These are phyloP conservation scores for Didymellaceae sp. DNA, from an alignment of 2,329 filamentous ascomycete species.

Conservation along the genomic window DNA sequence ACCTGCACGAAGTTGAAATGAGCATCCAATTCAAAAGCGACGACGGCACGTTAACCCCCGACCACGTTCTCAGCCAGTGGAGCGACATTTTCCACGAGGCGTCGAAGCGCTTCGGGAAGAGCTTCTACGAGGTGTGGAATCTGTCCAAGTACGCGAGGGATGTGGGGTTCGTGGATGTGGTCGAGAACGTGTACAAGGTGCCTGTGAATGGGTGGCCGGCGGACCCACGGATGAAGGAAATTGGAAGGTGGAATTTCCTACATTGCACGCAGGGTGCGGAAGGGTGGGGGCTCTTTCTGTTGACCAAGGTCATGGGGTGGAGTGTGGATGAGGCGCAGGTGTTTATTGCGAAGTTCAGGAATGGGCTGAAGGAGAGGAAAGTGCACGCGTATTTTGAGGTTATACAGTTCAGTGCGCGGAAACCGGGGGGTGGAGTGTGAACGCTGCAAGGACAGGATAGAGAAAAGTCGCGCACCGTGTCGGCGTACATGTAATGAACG, in stretches of 20 bases:
- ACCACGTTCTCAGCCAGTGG: slow-evolving; percentile 38
- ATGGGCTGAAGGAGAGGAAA: slow-evolving; percentile 39
- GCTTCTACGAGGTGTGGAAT: slow-evolving; percentile 37
- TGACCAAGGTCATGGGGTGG: slow-evolving; percentile 42
- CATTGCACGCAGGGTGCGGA: slow-evolving; percentile 38
- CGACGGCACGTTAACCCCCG: slow-evolving; percentile 45
- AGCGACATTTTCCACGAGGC: slow-evolving; percentile 37
- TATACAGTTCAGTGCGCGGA: slow-evolving; percentile 19
- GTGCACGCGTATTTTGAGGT: slow-evolving; percentile 44
- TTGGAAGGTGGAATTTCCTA: slow-evolving; percentile 42
- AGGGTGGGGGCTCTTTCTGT: slow-evolving; percentile 38
- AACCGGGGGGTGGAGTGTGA: neutral
- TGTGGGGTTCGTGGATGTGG: slow-evolving; percentile 36
- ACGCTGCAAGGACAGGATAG: neutral
- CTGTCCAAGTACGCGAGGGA: slow-evolving; percentile 34
- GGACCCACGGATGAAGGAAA: slow-evolving; percentile 41
- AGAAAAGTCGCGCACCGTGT: too few relatives aligned
- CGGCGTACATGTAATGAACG: too few relatives aligned
- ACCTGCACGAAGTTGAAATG: slow-evolving; percentile 51
- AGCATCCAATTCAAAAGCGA: slow-evolving; percentile 49
- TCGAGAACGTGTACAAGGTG: slow-evolving; percentile 38
- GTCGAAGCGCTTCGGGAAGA: slow-evolving; percentile 29
- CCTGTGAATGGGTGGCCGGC: slow-evolving; percentile 39
- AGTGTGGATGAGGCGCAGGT: slow-evolving; percentile 53
- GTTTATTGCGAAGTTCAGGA: slow-evolving; percentile 45